Evolutionary conservation across 129 eudicot species (phyloP), one percentile per base, ranked within the genome.

Genomic region (Escallonia herrerae): DNA sequence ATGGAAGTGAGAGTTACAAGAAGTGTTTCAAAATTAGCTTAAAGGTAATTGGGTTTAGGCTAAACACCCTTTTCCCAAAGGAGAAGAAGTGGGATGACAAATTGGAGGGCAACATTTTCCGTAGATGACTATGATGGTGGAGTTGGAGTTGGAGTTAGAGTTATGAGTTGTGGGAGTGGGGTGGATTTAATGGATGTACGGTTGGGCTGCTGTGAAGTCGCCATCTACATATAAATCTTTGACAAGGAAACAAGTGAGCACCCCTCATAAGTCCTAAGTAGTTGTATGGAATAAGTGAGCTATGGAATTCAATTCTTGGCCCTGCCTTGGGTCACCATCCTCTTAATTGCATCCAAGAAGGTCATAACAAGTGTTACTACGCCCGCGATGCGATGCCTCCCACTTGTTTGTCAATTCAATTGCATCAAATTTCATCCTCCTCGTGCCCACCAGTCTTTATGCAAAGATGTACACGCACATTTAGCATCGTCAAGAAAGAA

Each of bases 121-220:
- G 1, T 51, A 39, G 8, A 56, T 56, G 60, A 33, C 14, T 10
- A 15, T 5, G 60, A 15, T 6, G 40, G 5, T 12, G 5, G 57
- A 12, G 33, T 22, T 22, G 4, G 57, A n/a, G 57, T 52, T 12
- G 5, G 57, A 12, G 33, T 22, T 22, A 0, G 57, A n/a, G 57
- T 52, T 52, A 13, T 52, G 57, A 52, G 12, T 52, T n/a, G 0
- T 12, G 57, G 3, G 14, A 0, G 9, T 8, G 49, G 49, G 49
- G 7, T 1, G 15, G 54, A 49, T 8, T 7, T 12, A 47, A 47
- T 64, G 47, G 63, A 55, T 9, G 63, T 43, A 38, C 12, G 60
- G 53, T 51, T 10, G 68, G 7, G 60, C 62, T 53, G 68, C 13
- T 15, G 68, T 71, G 56, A 42, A 62, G 75, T 62, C 72, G n/a